Evolutionary conservation across 2,329 filamentous ascomycete genomes (phyloP).

Genomic region (Rosellinia necatrix): DNA sequence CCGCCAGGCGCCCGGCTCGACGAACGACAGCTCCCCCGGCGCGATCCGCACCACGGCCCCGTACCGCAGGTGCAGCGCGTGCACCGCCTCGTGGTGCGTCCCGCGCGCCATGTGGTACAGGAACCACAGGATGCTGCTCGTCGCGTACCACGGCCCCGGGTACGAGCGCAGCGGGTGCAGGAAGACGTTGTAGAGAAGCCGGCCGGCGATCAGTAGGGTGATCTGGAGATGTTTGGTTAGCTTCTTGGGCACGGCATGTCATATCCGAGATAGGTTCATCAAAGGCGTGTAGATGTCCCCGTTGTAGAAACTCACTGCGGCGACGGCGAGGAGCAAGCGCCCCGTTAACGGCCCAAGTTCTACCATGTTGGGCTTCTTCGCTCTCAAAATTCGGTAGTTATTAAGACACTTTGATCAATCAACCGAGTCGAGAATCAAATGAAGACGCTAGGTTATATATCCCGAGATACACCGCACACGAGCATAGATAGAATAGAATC

Average conservation of each 20-base stretch:
- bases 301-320: neutral
- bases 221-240: neutral
- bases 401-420: too few relatives aligned
- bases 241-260: neutral
- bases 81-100: neutral
- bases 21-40: slow-evolving; percentile 50
- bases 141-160: neutral
- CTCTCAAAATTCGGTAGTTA: too few relatives aligned
- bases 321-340: neutral
- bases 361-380: too few relatives aligned
- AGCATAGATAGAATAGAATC: too few relatives aligned
- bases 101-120: neutral
- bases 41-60: slow-evolving; percentile 46
- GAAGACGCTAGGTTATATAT: too few relatives aligned
- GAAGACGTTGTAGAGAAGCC: neutral
- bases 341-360: neutral
- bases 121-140: neutral
- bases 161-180: neutral
- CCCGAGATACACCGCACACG: too few relatives aligned
- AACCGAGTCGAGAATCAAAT: too few relatives aligned
- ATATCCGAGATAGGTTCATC: too few relatives aligned
- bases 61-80: too few relatives aligned
- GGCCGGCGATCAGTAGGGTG: neutral
- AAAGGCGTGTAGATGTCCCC: too few relatives aligned
- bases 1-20: slow-evolving; percentile 41